Base-by-base conservation (phyloP, 139 green algal species). In the Tetraselmis striata region DNA sequence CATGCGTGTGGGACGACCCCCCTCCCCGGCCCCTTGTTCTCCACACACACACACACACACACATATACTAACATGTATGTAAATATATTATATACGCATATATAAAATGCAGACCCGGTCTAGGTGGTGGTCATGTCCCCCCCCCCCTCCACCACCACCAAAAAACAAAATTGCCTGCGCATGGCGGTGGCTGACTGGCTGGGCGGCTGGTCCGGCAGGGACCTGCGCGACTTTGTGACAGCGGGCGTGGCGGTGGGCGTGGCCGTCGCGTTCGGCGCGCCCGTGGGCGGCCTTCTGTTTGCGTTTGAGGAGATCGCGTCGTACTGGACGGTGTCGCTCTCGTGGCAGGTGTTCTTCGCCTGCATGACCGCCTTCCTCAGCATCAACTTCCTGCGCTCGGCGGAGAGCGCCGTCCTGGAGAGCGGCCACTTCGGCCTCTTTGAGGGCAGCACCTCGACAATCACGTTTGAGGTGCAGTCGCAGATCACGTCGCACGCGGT, bases 211-310 rank as follows among this genome's bases (percentile, higher is more conserved):
- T n/a, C 80, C 80, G 77, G 29, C 79, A 94, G 94, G 85, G 92
- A 98, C 87, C 95, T 96, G 85, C 90, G 95, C 0, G 93, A 97
- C 84, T 97, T 98, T 90, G 93, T 97, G 27, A 97, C 93, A 0
- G 93, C 92, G 23, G 95, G 95, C 30, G 90, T 89, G 45, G 93
- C 93, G 0, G 93, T 94, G 30, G 94, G 94, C 24, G 92, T 97
- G 1, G 94, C 94, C 0, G 87, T 90, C 2, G 94, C 94, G 2
- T 98, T 98, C 86, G 90, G 90, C 2, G 92, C 92, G 0, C 92
- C 93, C 31, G 59, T 83, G 32, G 94, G 94, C 2, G 94, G 94
- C n/a, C 89, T 98, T 84, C 88, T 98, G 75, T 98, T 96, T 85
- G 90, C 93, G 26, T 94, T 96, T 81, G 94, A 98, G 84, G 94